Evolutionary conservation across 371 early-diverging fungal genomes (phyloP), one percentile per base, ranked within the genome.

Genomic region (Lichtheimia ornata): DNA sequence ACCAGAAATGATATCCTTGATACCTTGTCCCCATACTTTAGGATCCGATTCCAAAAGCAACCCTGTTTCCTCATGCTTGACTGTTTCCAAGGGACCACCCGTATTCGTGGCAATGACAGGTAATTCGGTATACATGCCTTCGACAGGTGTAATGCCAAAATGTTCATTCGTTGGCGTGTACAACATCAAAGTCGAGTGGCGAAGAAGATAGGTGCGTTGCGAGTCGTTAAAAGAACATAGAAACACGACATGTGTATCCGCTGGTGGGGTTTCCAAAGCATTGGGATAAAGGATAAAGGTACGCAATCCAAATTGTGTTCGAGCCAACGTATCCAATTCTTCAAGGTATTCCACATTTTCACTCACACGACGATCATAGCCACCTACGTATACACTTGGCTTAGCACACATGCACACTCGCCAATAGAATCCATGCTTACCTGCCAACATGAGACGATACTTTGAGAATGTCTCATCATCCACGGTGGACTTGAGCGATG

Each of bases 81-180:
- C 74, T 5, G 91, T 88, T 68, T 95, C 96, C 5, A 78, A 75
- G 5, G 96, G 97, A 0, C 97, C 97, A 40, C 97, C 98, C 62
- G 79, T 88, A 71, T 91, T 89, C 44, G 82, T 84, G 0, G 97
- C 97, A 18, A 98, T 83, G 2, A 97, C 96, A 0, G 97, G 97
- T 14, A 92, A 69, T 18, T 79, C 72, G 40, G 85, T 84, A 72
- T 92, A 94, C 98, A 98, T 97, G 55, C 95, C 94, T 67, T 98
- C 98, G 0, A 98, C 85, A 4, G 98, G 98, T 13, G 94, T 95
- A 56, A 98, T 96, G 0, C 97, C 97, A 71, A 98, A 94, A 68
- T 98, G 98, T 71, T 98, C 98, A 67, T 91, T 85, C 15, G 84
- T 78, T 12, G 98, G 98, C 17, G 98, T 98, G 76, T 98, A 98